phyloP scores from a whole-genome alignment of 2,329 filamentous ascomycete species.

The Thielaviopsis punctulata region DNA sequence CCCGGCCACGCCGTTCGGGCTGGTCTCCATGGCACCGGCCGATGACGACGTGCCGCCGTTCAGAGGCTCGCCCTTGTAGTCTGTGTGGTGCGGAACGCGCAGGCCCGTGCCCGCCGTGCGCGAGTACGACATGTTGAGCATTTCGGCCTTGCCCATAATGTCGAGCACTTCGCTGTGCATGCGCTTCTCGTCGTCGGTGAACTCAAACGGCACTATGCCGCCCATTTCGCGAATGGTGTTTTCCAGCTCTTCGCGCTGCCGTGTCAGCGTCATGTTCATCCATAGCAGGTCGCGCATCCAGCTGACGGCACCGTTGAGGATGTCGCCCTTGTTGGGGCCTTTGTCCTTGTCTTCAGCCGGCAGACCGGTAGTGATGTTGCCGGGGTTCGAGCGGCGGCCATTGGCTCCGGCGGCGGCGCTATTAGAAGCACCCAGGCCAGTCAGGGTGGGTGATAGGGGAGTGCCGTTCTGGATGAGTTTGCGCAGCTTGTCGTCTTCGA shows the following conservation, averaged over 20 bases:
- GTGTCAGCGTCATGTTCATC: constrained; percentile 79
- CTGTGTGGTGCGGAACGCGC: constrained; percentile 83
- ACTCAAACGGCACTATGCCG: constrained; percentile 60
- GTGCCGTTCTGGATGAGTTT: constrained; percentile 90
- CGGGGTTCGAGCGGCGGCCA: constrained; percentile 56
- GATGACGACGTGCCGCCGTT: constrained; percentile 22
- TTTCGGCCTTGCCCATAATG: constrained; percentile 65
- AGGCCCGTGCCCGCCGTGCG: constrained; percentile 69
- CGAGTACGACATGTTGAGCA: constrained; percentile 64
- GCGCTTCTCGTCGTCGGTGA: constrained; percentile 80
- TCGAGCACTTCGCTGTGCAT: constrained; percentile 91
- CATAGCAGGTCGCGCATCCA: constrained; percentile 98
- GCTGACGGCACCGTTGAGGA: constrained; percentile 88
- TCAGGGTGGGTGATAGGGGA: constrained; percentile 68
- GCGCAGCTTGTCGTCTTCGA: constrained; percentile 93
- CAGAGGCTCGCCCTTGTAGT: constrained; percentile 67
- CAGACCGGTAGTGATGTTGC: constrained; percentile 80
- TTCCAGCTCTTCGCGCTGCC: constrained; percentile 76
- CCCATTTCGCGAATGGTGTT: constrained; percentile 58
- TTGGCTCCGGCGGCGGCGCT: constrained; percentile 76
- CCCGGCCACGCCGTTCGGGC: not conserved
- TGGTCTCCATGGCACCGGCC: not conserved
- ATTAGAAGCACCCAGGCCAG: constrained; percentile 49
- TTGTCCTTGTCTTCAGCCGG: constrained; percentile 97
- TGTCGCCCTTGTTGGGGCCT: constrained; percentile 96